Conservation (phyloP, 805 yeast species). For the Metschnikowia lunata region DNA sequence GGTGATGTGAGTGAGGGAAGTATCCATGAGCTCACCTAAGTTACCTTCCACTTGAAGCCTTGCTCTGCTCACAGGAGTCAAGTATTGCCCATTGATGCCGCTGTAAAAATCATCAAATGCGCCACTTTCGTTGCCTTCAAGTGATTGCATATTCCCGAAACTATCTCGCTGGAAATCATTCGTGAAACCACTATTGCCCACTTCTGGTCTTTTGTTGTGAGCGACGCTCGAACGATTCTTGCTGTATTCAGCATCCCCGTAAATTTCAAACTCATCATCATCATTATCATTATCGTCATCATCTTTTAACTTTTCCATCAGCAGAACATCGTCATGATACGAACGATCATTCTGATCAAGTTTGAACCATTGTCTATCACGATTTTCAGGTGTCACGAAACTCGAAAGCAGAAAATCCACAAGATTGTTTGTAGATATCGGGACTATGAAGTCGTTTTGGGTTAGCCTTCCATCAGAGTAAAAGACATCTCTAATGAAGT, state of each 20-base stretch:
- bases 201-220: not conserved
- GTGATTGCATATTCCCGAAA: constrained; percentile 2
- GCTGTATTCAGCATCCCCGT: not conserved
- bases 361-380: constrained; percentile 27
- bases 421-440: constrained; percentile 32
- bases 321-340: constrained; percentile 19
- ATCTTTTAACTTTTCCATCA: constrained; percentile 20
- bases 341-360: constrained; percentile 9
- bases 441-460: constrained; percentile 37
- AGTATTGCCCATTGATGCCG: constrained; percentile 21
- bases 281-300: constrained; percentile 27
- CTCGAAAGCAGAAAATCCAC: constrained; percentile 10
- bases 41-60: constrained; percentile 38
- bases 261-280: constrained; percentile 26
- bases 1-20: constrained; percentile 52
- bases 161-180: constrained; percentile 10
- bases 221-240: not conserved
- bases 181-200: constrained; percentile 5
- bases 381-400: constrained; percentile 15
- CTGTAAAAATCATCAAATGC: constrained; percentile 23
- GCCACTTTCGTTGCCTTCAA: constrained; percentile 4
- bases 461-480: constrained; percentile 40
- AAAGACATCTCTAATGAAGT: constrained; percentile 30
- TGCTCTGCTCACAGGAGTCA: constrained; percentile 11
- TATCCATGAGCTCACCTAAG: constrained; percentile 55